Conservation (phyloP, 768 basidiomycete genomes). For the Mycena epipterygia region DNA sequence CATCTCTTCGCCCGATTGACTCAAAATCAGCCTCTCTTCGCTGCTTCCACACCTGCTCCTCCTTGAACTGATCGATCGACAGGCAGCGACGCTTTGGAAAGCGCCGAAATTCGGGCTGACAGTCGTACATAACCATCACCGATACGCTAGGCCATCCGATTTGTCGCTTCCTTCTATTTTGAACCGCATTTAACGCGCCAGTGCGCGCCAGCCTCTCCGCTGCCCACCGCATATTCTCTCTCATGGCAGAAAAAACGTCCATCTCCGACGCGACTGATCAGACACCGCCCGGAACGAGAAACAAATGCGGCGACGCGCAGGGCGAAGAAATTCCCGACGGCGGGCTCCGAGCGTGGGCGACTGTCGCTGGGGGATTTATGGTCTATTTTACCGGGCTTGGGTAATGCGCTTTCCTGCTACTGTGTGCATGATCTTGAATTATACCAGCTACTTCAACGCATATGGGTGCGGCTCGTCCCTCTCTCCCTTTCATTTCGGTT, state of each 20-base stretch:
- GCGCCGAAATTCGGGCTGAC: no score
- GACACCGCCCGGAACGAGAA: background rate
- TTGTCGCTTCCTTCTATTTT: conserved; percentile 27
- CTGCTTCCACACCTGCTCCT: background rate
- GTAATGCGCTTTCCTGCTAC: background rate
- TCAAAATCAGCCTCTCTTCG: background rate
- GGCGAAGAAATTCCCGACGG: conserved; percentile 11
- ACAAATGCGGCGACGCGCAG: background rate
- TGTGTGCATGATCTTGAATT: background rate
- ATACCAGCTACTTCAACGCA: conserved; percentile 30
- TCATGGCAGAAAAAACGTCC: conserved; percentile 14
- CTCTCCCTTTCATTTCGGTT: conserved; percentile 7
- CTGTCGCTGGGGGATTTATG: conserved; percentile 27
- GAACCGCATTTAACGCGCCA: conserved; percentile 19
- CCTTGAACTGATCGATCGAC: no score
- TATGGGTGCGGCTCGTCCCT: conserved; percentile 23
- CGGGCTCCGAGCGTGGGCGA: conserved; percentile 19
- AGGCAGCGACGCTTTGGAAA: no score
- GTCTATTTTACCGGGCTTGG: conserved; percentile 27
- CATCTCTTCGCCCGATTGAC: background rate
- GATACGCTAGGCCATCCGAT: conserved; percentile 8
- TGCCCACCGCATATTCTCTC: conserved; percentile 10
- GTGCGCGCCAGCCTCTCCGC: conserved; percentile 6
- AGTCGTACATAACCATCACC: conserved; percentile 28
- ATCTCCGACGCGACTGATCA: conserved; percentile 2